phyloP scores from a whole-genome alignment of 2,329 filamentous ascomycete species.

The Sclerotinia nivalis region DNA sequence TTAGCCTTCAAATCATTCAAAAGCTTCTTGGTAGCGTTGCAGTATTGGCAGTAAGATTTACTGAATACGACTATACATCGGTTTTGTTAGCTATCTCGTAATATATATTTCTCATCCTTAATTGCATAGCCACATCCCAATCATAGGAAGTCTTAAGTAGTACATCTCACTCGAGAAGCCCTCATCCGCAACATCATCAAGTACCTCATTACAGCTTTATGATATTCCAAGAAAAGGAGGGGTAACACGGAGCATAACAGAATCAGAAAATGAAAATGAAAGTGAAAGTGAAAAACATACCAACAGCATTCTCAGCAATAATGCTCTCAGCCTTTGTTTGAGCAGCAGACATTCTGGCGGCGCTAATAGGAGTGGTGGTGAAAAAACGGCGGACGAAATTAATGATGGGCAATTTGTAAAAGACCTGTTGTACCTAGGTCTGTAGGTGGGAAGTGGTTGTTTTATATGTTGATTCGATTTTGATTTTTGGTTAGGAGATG shows the following conservation, averaged over 20 bases:
- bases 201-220: background rate
- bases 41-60: conserved; percentile 97
- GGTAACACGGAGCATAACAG: background rate
- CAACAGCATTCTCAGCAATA: conserved; percentile 86
- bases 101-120: background rate
- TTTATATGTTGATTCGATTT: background rate
- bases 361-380: conserved; percentile 54
- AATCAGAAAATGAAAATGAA: background rate
- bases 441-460: conserved; percentile 13
- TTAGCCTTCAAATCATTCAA: conserved; percentile 71
- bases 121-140: too few species aligned
- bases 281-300: conserved; percentile 50
- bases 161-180: background rate
- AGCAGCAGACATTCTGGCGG: conserved; percentile 76
- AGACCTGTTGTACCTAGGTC: conserved; percentile 17
- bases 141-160: background rate
- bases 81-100: background rate
- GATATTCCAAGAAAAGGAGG: background rate
- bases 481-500: background rate
- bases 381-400: conserved; percentile 76
- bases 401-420: conserved; percentile 46
- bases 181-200: background rate
- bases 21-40: conserved; percentile 73
- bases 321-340: conserved; percentile 80
- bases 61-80: conserved; percentile 76